These are phyloP conservation scores for Elaeis guineensis DNA, from an alignment of 176 grass and related monocot species.

Conservation along the genomic window DNA sequence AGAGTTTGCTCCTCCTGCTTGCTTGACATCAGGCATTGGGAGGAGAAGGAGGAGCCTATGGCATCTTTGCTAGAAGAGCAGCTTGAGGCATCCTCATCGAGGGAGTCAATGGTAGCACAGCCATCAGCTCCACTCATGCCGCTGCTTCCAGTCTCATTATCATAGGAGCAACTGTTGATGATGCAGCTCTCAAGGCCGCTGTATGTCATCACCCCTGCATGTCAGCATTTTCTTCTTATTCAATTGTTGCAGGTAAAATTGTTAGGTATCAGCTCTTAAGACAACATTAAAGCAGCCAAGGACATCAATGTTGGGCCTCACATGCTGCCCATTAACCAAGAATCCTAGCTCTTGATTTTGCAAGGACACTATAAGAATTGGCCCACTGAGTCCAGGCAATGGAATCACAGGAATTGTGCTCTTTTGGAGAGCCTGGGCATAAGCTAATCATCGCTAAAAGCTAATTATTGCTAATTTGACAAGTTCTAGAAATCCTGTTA, in stretches of 20 bases:
- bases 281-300: background rate
- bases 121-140: slow-evolving; percentile 52
- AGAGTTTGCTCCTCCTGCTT: slow-evolving; percentile 64
- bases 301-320: slow-evolving; percentile 4
- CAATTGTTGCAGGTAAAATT: background rate
- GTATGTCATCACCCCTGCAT: slow-evolving; percentile 76
- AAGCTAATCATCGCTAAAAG: too few species aligned
- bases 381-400: too few species aligned
- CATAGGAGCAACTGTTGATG: slow-evolving; percentile 59
- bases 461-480: too few species aligned
- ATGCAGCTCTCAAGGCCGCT: slow-evolving; percentile 79
- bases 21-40: slow-evolving; percentile 35
- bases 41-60: slow-evolving; percentile 57
- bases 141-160: slow-evolving; percentile 65
- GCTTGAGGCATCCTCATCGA: slow-evolving; percentile 82
- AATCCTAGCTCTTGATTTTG: background rate
- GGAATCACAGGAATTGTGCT: too few species aligned
- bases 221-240: background rate
- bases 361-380: too few species aligned
- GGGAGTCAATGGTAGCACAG: slow-evolving; percentile 50
- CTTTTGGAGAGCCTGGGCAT: too few species aligned
- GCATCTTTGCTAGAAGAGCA: slow-evolving; percentile 88
- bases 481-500: too few species aligned
- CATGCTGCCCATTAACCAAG: background rate
- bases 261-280: too few species aligned